Conservation (phyloP, 441 rosid species). For the Biscutella auriculata region DNA sequence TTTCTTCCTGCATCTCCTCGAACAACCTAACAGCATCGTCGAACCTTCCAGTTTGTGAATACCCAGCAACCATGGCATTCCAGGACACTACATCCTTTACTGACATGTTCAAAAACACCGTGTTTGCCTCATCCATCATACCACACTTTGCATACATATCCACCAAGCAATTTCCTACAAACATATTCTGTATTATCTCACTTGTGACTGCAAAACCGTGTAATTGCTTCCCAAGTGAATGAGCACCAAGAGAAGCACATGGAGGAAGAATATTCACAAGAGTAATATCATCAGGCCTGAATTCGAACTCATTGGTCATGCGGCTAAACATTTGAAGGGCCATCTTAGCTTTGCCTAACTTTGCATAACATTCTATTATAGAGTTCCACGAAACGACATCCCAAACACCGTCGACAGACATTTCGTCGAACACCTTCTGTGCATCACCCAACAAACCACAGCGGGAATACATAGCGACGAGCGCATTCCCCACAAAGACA, state of each 20-base stretch:
- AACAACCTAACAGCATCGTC: conserved; percentile 52
- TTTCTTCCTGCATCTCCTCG: conserved; percentile 52
- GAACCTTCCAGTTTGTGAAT: conserved; percentile 54
- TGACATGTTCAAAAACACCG: conserved; percentile 44
- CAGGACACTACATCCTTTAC: conserved; percentile 76
- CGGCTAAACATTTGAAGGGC: conserved; percentile 39
- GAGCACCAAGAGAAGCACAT: conserved; percentile 45
- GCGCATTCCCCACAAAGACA: conserved; percentile 62
- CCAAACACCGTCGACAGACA: conserved; percentile 37
- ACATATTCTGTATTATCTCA: conserved; percentile 44
- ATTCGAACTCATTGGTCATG: conserved; percentile 33
- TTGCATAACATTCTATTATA: conserved; percentile 43
- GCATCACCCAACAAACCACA: conserved; percentile 46
- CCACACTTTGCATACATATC: conserved; percentile 83
- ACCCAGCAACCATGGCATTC: conserved; percentile 87
- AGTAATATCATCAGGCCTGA: conserved; percentile 46
- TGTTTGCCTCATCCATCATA: conserved; percentile 51
- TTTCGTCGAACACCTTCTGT: conserved; percentile 62
- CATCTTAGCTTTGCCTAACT: conserved; percentile 30
- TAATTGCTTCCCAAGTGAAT: conserved; percentile 40
- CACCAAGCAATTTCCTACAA: conserved; percentile 61
- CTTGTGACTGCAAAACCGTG: conserved; percentile 47
- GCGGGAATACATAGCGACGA: conserved; percentile 55
- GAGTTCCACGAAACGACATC: conserved; percentile 86
- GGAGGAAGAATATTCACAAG: conserved; percentile 66